Base-by-base conservation (phyloP, 2,329 filamentous ascomycete species). In the Diplocarpon rosae region DNA sequence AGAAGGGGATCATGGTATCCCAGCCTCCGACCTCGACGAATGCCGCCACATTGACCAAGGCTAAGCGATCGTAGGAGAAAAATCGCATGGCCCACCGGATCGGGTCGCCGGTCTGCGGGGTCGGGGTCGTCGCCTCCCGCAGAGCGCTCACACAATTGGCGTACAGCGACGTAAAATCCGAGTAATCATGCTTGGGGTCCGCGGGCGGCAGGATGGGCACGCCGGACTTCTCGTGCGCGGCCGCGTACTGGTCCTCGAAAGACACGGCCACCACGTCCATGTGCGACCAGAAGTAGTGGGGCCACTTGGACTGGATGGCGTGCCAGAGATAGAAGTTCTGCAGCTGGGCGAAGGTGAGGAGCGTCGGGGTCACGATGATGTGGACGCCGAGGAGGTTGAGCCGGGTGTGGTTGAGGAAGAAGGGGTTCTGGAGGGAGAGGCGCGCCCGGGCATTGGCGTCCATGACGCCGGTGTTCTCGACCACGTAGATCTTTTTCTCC, bases 381-480 rank as follows among this genome's bases (percentile, higher is more conserved):
- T 71, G 67, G 27, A 76, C 71, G 28, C 72, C 73, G 14, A 78
- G 68, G n/a, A 64, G 61, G 5, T 62, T 47, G 12, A 78, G 65
- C 4, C 65, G 61, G 0, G 63, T 65, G 52, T 78, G 69, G 58
- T 76, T 70, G 16, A 79, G 62, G 56, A 68, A 76, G 59, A 72
- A 76, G 0, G 72, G 75, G 48, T 78, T 76, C 49, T 77, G 69
- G 0, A 72, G 62, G 0, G 66, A 65, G 3, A 78, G 63, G 29
- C 64, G 61, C 2, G 66, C 67, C 8, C 64, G 59, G n/a, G 62
- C 56, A 32, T 78, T 78, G 39, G 71, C 68, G 43, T 71, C 62
- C 56, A 75, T 71, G 12, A 69, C 69, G 5, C 74, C 74, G 5
- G 70, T 78, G 59, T 79, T 79, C 54, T 79, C 75, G 24, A 78